A percentile compares a stretch with the other conserved stretches of the same genome.
Conservation (phyloP, 208 protist genomes). For the Leptomonas seymouri region DNA sequence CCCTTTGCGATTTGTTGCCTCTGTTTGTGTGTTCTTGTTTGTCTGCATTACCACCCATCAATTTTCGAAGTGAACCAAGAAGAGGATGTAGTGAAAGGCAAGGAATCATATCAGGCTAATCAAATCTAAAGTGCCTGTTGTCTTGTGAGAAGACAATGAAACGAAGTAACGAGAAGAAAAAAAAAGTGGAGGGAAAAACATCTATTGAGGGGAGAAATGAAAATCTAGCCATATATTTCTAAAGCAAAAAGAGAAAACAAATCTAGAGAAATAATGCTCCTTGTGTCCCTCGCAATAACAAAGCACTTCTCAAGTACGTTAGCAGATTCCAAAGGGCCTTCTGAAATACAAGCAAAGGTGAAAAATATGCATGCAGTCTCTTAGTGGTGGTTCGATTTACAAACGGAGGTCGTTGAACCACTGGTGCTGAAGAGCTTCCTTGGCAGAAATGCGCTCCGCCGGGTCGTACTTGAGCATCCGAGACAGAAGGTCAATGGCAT, state of each 20-base stretch:
- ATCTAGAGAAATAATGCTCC: constrained; percentile 11
- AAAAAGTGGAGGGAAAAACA: constrained; percentile 26
- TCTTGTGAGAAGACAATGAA: background rate
- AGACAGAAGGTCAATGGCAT: constrained; percentile 83
- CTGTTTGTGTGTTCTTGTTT: background rate
- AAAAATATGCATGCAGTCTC: background rate
- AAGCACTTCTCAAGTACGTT: too few species aligned
- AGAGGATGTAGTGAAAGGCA: constrained; percentile 13
- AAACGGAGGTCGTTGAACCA: constrained; percentile 87
- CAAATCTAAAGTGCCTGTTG: background rate
- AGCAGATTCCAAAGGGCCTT: too few species aligned
- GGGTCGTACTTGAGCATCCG: constrained; percentile 93
- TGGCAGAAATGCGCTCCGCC: constrained; percentile 86
- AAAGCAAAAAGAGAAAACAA: constrained; percentile 4
- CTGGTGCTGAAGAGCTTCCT: constrained; percentile 90
- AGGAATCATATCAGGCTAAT: background rate
- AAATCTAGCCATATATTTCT: background rate
- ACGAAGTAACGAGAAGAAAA: constrained; percentile 7
- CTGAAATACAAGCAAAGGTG: background rate
- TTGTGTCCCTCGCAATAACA: too few species aligned
- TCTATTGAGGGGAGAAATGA: background rate
- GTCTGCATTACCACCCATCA: background rate
- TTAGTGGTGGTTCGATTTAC: constrained; percentile 18
- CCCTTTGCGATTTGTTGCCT: background rate
- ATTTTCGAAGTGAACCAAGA: background rate